Evolutionary conservation across 169 alveolate species (phyloP).

Genomic region (Plasmodium chabaudi): DNA sequence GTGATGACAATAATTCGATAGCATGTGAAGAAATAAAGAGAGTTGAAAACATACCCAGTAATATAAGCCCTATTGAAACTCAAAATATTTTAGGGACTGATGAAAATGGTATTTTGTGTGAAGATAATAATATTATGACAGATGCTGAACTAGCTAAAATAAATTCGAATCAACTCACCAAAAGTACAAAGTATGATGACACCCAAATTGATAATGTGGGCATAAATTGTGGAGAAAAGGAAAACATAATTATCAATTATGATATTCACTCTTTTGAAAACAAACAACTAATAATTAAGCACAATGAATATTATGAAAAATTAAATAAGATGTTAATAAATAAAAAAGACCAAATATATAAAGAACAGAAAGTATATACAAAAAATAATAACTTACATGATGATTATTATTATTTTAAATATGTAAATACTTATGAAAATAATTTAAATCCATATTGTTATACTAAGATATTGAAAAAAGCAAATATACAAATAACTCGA

Average conservation of each 20-base stretch:
- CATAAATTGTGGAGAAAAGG: background rate
- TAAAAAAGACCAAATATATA: background rate
- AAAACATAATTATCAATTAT: background rate
- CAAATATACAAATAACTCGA: slow-evolving; percentile 60
- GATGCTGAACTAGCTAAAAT: too few species aligned
- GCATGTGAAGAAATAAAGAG: background rate
- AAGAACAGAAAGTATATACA: slow-evolving; percentile 10
- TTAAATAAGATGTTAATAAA: slow-evolving; percentile 17
- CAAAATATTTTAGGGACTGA: too few species aligned
- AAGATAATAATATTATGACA: too few species aligned
- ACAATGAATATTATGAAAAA: slow-evolving; percentile 44
- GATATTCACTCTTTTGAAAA: background rate
- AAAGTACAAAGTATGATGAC: background rate
- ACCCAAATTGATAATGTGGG: background rate
- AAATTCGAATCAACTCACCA: too few species aligned
- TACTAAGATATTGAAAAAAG: slow-evolving; percentile 37
- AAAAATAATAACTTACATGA: slow-evolving; percentile 67
- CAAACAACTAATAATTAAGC: slow-evolving; percentile 10
- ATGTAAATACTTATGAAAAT: slow-evolving; percentile 44
- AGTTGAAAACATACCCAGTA: background rate
- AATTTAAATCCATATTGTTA: slow-evolving; percentile 22
- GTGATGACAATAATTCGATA: background rate
- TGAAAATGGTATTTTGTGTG: too few species aligned
- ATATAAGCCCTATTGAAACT: too few species aligned
- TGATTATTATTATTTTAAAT: slow-evolving; percentile 70